Base-by-base conservation (phyloP, 2,329 filamentous ascomycete genomes). In the Penicillium crustosum region DNA sequence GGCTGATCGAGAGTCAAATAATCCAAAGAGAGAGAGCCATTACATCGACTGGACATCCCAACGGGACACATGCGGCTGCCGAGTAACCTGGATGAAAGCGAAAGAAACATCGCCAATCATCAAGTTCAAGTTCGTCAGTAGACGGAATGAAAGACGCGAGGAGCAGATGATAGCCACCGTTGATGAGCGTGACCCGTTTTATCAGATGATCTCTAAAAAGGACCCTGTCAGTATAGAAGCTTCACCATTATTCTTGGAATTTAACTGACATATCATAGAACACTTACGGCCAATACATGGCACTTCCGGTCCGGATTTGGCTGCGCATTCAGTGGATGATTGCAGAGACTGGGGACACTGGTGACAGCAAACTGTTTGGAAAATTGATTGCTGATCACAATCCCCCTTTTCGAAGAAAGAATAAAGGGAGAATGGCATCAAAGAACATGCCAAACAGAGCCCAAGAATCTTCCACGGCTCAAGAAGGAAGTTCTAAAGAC, bases 341-440 rank as follows among this genome's bases (percentile, higher is more conserved):
- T 21, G 23, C 42, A 10, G 23, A 29, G 25, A 12, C 19, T 8
- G 25, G 41, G 3, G 10, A 9, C 19, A 4, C 10, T 33, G 4
- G 25, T 8, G 42, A 29, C 17, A 53, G 47, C 21, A 8, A 27
- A 2, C 17, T 57, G 33, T 53, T 57, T 39, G 35, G 27, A 9
- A 48, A 36, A 43, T 35, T 57, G 27, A 8, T 31, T n/a, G 17
- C 25, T 15, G 17, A 42, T 25, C 3, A 21, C 1, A 42, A 7
- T 9, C 4, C 1, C 17, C 58, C 49, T 58, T 19, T 4, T 31
- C 23, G 23, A 21, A 35, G 27, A 15, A 36, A 21, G 33, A 29
- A 19, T n/a, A 60, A 56, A 53, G 47, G 59, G 49, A 55, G 25
- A 19, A 53, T 35, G 8, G 15, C 21, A 49, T 49, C 45, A 49